A percentile compares a stretch with the other conserved stretches of the same genome.
phyloP scores from a whole-genome alignment of 192 early-diverging fungal species.

The Coemansia umbellata region DNA sequence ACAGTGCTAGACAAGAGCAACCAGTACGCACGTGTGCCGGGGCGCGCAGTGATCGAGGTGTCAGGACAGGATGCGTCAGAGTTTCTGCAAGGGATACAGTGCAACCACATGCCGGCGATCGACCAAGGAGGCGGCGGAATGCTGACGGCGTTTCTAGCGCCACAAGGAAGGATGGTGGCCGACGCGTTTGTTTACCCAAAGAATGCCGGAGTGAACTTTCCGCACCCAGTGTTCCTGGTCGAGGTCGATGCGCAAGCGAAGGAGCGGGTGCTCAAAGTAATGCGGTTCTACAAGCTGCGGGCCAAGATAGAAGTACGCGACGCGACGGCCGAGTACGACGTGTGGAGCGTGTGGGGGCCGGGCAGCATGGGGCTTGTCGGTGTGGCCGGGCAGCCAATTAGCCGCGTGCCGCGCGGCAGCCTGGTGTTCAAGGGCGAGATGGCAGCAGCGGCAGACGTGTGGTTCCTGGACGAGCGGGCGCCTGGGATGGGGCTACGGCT shows the following conservation, averaged over 20 bases:
- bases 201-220: conserved; percentile 57
- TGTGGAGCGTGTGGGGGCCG: conserved; percentile 79
- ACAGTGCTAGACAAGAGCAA: conserved; percentile 21
- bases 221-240: conserved; percentile 67
- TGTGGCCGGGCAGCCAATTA: conserved; percentile 12
- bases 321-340: conserved; percentile 56
- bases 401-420: conserved; percentile 33
- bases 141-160: conserved; percentile 74
- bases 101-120: conserved; percentile 77
- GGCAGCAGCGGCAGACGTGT: conserved; percentile 17
- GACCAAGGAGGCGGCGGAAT: conserved; percentile 71
- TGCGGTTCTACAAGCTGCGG: conserved; percentile 76
- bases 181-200: conserved; percentile 87
- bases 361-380: conserved; percentile 28
- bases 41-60: conserved; percentile 62
- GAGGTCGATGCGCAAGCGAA: conserved; percentile 66
- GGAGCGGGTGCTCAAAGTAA: conserved; percentile 55
- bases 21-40: conserved; percentile 53
- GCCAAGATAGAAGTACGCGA: conserved; percentile 69
- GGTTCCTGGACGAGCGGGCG: conserved; percentile 54
- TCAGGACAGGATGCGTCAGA: conserved; percentile 69
- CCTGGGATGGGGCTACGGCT: conserved; percentile 60
- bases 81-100: conserved; percentile 90
- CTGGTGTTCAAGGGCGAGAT: conserved; percentile 33
- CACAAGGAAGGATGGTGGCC: conserved; percentile 85